phyloP scores from a whole-genome alignment of 768 basidiomycete species.

The Nidularia pulvinata region DNA sequence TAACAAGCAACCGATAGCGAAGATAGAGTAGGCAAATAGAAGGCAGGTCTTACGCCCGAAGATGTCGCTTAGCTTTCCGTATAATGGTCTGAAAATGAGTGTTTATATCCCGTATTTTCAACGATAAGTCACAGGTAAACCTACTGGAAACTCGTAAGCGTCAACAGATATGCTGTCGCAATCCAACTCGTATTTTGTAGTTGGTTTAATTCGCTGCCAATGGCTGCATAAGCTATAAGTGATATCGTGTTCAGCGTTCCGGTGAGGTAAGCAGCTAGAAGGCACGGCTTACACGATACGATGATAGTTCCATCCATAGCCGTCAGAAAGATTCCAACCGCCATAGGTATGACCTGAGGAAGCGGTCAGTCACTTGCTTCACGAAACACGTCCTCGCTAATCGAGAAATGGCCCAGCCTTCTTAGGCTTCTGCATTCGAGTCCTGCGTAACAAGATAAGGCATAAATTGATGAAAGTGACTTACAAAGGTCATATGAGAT shows the following conservation, averaged over 20 bases:
- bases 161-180: conserved; percentile 61
- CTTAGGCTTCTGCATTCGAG: not conserved
- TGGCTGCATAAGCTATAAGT: conserved; percentile 44
- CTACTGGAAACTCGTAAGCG: conserved; percentile 61
- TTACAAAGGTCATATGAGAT: conserved; percentile 1
- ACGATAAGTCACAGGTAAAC: conserved; percentile 5
- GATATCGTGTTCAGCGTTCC: not conserved
- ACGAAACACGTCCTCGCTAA: not conserved
- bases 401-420: not conserved
- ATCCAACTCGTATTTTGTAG: conserved; percentile 71
- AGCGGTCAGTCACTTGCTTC: not conserved
- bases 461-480: not conserved
- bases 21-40: conserved; percentile 51
- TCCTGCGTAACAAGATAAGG: not conserved
- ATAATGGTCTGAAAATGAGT: conserved; percentile 44
- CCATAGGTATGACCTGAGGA: conserved; percentile 46
- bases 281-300: conserved; percentile 30
- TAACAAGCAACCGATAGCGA: conserved; percentile 50
- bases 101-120: not conserved
- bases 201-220: conserved; percentile 59
- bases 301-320: conserved; percentile 53
- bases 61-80: conserved; percentile 66
- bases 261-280: not conserved
- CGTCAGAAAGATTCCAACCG: conserved; percentile 42
- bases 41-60: conserved; percentile 62